Evolutionary conservation across 768 basidiomycete genomes (phyloP), one percentile per base, ranked within the genome.

Genomic region (Suillus fuscotomentosus): DNA sequence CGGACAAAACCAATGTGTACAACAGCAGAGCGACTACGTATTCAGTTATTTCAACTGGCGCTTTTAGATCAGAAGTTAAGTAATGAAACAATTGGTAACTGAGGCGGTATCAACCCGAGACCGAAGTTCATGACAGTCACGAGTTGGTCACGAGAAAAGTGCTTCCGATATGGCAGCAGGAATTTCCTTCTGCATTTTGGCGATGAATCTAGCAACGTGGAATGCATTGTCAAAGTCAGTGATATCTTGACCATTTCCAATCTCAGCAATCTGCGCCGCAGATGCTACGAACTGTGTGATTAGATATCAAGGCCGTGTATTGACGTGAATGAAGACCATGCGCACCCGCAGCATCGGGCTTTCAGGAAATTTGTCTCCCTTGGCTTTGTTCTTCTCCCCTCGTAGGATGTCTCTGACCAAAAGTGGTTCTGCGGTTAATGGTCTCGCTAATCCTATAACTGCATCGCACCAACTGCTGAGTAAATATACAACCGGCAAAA

Each of bases 331-430:
- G 61, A n/a, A 36, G 20, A 11, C 3, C 6, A 22, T 34, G 61
- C 66, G 43, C n/a, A 77, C 75, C 60, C 68, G 71, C 9, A 77
- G 54, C 5, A 74, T 55, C 14, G 74, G 83, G 14, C 83, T 79
- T 10, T 78, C 76, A 20, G 82, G 83, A 3, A 78, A 62, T 38
- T 65, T 70, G 38, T 75, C 68, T 22, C 67, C 20, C 47, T 74
- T 76, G 41, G 73, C 74, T 20, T 50, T 60, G 3, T 51, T 22
- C 53, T 70, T 76, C 14, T 51, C 57, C 11, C 74, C 75, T 20
- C 65, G 70, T 47, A 77, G 31, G 47, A 76, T 69, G 10, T 76
- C 72, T 60, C 69, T 70, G 27, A 66, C 73, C 10, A 76, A 63
- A 61, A 73, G 68, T 17, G 75, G 75, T 57, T 76, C 75, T 15